phyloP scores from a whole-genome alignment of 495 filamentous ascomycete species.

The Penicillium alfredii region DNA sequence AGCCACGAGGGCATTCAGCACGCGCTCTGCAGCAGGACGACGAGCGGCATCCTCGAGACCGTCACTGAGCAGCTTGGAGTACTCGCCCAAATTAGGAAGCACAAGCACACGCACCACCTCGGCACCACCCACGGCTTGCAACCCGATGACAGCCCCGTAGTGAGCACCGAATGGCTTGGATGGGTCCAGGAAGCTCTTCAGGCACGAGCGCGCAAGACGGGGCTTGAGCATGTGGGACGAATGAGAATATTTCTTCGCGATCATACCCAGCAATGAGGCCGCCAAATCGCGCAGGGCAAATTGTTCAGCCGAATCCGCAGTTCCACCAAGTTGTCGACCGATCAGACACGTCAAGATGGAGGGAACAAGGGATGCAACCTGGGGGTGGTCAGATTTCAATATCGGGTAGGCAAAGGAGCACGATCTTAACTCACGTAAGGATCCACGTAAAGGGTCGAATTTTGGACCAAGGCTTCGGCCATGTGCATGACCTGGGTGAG shows the following conservation, averaged over 20 bases:
- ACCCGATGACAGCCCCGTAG: conserved; percentile 78
- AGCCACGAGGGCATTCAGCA: conserved; percentile 55
- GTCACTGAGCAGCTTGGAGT: conserved; percentile 65
- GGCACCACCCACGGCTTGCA: conserved; percentile 66
- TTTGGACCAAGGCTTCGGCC: conserved; percentile 73
- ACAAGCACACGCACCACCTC: conserved; percentile 77
- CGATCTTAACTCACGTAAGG: conserved; percentile 65
- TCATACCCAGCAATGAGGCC: conserved; percentile 66
- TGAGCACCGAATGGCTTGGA: conserved; percentile 71
- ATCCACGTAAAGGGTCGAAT: conserved; percentile 74
- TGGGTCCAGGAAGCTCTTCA: conserved; percentile 85
- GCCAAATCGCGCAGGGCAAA: conserved; percentile 80
- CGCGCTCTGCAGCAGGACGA: conserved; percentile 54
- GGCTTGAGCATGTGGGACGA: conserved; percentile 73
- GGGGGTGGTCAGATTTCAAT: conserved; percentile 10
- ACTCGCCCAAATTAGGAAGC: conserved; percentile 71
- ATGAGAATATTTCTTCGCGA: conserved; percentile 68
- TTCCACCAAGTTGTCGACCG: conserved; percentile 70
- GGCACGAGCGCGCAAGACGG: conserved; percentile 80
- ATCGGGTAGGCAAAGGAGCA: background rate
- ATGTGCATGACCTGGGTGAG: conserved; percentile 88
- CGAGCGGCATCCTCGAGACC: conserved; percentile 52
- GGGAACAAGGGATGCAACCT: conserved; percentile 73
- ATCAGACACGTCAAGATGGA: conserved; percentile 87
- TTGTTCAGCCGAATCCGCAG: conserved; percentile 50